These are phyloP conservation scores for Metarhizium humberi DNA, from an alignment of 2,329 filamentous ascomycete genomes.

Conservation along the genomic window DNA sequence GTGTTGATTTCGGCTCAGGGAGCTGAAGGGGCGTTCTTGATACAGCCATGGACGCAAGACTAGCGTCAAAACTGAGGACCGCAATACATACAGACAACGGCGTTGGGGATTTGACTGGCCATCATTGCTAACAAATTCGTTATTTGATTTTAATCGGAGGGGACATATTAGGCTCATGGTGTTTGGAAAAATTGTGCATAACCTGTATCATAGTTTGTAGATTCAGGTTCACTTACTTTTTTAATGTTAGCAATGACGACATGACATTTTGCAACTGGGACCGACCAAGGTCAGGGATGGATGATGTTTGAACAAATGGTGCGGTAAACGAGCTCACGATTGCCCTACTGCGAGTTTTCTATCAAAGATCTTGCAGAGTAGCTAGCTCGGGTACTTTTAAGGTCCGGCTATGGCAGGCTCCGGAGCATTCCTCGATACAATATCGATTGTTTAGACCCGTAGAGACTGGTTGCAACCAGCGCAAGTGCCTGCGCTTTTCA, in stretches of 20 bases:
- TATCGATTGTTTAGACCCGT: no score
- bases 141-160: neutral
- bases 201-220: neutral
- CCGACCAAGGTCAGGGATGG: no score
- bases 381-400: no score
- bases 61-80: neutral
- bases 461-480: no score
- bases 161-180: constrained; percentile 1
- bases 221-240: neutral
- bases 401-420: no score
- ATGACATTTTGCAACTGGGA: no score
- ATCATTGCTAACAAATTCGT: neutral
- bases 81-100: neutral
- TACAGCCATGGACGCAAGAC: neutral
- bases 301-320: no score
- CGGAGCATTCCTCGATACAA: no score
- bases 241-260: neutral
- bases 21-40: neutral
- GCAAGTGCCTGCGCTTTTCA: no score
- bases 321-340: no score
- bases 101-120: neutral
- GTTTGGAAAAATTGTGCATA: constrained; percentile 4
- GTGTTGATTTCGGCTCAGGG: neutral
- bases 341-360: no score
- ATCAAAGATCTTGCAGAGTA: no score